A percentile compares a stretch with the other conserved stretches of the same genome.
phyloP scores from a whole-genome alignment of 306 rosid genomes.

The Senna siamea region DNA sequence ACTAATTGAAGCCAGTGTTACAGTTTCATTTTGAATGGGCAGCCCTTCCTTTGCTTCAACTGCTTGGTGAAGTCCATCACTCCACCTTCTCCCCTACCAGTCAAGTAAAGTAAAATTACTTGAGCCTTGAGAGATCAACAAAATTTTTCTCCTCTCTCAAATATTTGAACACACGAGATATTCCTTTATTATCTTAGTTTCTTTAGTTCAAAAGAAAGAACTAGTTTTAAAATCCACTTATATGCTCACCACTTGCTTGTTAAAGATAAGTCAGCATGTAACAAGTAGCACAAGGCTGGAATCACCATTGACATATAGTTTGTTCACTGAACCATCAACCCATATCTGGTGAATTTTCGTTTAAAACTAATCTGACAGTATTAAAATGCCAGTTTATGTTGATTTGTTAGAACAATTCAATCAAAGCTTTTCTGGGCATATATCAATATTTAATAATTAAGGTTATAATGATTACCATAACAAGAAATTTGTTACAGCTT shows the following conservation, averaged over 20 bases:
- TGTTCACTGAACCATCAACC: slow-evolving; percentile 18
- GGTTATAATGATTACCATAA: background rate
- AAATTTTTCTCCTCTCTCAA: slow-evolving; percentile 29
- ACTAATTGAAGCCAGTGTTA: slow-evolving; percentile 95
- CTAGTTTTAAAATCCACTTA: slow-evolving; percentile 10
- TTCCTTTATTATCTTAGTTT: background rate
- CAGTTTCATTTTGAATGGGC: slow-evolving; percentile 96
- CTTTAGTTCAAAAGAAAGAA: slow-evolving; percentile 25
- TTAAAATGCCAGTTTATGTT: slow-evolving; percentile 5
- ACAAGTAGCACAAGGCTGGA: slow-evolving; percentile 25
- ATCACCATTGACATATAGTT: slow-evolving; percentile 16
- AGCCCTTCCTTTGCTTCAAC: slow-evolving; percentile 98
- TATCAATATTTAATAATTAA: slow-evolving; percentile 4
- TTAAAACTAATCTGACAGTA: slow-evolving; percentile 8
- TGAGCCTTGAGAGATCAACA: slow-evolving; percentile 34
- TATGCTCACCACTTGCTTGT: background rate
- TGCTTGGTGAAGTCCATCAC: slow-evolving; percentile 99
- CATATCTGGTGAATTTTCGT: slow-evolving; percentile 19
- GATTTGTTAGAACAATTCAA: background rate
- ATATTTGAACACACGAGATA: slow-evolving; percentile 24
- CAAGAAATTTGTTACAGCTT: background rate
- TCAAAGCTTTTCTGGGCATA: background rate
- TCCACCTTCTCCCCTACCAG: slow-evolving; percentile 96
- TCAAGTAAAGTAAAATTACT: slow-evolving; percentile 33
- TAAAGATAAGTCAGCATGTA: slow-evolving; percentile 5